Conservation (phyloP, 176 grass and related monocot genomes). For the Avena insularis region DNA sequence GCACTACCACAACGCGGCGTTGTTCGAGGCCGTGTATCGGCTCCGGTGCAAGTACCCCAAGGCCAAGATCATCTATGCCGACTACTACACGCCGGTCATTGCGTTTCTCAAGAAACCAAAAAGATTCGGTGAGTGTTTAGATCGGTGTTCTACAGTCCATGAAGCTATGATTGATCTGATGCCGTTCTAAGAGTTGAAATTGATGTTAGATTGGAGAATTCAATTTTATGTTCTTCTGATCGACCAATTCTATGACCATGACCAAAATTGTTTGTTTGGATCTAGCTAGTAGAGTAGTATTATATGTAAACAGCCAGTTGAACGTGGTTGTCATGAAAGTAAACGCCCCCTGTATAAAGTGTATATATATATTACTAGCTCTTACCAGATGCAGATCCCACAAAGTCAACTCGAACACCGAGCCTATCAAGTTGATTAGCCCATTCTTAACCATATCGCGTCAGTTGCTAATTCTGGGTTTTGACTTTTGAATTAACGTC, state of each 20-base stretch:
- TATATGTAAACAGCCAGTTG: neutral
- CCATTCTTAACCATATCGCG: neutral
- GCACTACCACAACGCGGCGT: constrained; percentile 47
- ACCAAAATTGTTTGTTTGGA: neutral
- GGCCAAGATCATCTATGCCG: constrained; percentile 45
- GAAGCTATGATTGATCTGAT: neutral
- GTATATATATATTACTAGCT: too few relatives aligned
- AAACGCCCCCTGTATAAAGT: neutral
- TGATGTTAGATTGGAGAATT: neutral
- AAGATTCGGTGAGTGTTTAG: neutral
- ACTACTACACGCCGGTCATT: constrained; percentile 42
- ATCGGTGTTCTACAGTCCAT: too few relatives aligned
- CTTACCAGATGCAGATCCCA: neutral
- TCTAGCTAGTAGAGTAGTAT: neutral
- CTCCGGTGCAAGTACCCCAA: constrained; percentile 22
- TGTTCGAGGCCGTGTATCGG: constrained; percentile 1
- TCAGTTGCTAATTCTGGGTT: neutral
- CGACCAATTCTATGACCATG: neutral
- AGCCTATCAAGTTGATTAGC: neutral
- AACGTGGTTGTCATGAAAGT: neutral
- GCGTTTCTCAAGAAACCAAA: neutral
- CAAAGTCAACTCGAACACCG: neutral
- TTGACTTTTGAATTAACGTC: too few relatives aligned
- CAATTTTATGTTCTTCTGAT: neutral
- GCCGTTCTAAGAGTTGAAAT: neutral